Evolutionary conservation across 257 asterid genomes (phyloP).

Genomic region (Phtheirospermum japonicum): DNA sequence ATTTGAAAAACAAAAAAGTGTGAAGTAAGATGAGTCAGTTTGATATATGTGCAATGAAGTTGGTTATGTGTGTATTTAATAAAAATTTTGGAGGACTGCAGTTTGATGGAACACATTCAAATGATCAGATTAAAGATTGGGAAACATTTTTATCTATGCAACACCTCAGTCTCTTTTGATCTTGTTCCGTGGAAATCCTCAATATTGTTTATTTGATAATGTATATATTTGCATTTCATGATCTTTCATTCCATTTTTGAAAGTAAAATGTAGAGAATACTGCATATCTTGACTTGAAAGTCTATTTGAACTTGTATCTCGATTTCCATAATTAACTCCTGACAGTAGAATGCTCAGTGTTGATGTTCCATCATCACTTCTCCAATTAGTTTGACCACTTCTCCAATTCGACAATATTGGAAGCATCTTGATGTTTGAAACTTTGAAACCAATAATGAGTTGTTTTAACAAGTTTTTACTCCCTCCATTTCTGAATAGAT

Average conservation of each 20-base stretch:
- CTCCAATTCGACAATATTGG: conserved; percentile 1
- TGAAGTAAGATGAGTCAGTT: conserved; percentile 7
- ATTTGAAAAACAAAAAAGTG: not conserved
- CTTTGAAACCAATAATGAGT: conserved; percentile 6
- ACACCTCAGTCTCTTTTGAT: not conserved
- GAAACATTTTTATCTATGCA: not conserved
- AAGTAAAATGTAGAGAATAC: conserved; percentile 2
- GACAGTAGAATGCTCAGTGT: not conserved
- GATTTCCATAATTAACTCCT: not conserved
- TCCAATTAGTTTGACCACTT: not conserved
- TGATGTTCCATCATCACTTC: not conserved
- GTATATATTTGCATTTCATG: conserved; percentile 2
- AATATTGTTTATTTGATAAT: conserved; percentile 1
- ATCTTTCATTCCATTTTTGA: not conserved
- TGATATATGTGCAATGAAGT: not conserved
- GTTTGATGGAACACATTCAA: not conserved
- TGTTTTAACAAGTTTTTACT: not conserved
- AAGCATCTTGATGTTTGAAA: conserved; percentile 17
- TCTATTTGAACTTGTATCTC: not conserved
- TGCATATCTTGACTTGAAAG: not conserved
- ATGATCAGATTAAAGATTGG: conserved; percentile 13
- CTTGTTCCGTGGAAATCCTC: not conserved
- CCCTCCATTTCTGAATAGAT: no score
- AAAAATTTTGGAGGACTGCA: conserved; percentile 11
- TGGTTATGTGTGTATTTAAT: not conserved